Conservation (phyloP, 2,329 filamentous ascomycete species). For the Penicillium sumatraense region DNA sequence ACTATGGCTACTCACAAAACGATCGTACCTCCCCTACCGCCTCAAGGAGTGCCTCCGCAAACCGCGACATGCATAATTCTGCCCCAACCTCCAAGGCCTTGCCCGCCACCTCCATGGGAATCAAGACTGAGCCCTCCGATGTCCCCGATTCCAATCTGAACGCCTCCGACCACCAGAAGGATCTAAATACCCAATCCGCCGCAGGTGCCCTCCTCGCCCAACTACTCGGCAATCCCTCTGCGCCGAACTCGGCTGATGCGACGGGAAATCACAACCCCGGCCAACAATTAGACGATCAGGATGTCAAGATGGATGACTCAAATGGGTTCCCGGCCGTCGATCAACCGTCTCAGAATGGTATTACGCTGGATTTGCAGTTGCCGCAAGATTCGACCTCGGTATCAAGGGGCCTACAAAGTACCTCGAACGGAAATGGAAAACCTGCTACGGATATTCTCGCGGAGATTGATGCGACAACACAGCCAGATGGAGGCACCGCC, state of each 20-base stretch:
- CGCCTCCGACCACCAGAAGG: constrained; percentile 32
- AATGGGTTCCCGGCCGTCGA: constrained; percentile 12
- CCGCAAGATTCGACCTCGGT: constrained; percentile 14
- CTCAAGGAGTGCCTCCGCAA: constrained; percentile 43
- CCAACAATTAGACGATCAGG: constrained; percentile 16
- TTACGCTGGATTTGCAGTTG: constrained; percentile 12
- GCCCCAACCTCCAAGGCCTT: constrained; percentile 38
- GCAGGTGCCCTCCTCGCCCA: constrained; percentile 48
- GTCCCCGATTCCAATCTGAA: constrained; percentile 20
- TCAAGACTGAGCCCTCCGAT: constrained; percentile 39
- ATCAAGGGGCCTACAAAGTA: constrained; percentile 21
- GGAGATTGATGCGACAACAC: constrained; percentile 11
- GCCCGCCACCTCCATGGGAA: constrained; percentile 32
- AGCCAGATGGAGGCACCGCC: constrained; percentile 11
- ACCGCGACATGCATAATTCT: constrained; percentile 44
- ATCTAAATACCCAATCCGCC: constrained; percentile 44
- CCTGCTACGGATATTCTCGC: constrained; percentile 21
- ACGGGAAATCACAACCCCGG: constrained; percentile 10
- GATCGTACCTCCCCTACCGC: constrained; percentile 32
- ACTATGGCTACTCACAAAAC: constrained; percentile 40
- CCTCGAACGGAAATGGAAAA: constrained; percentile 22
- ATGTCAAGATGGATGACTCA: constrained; percentile 21
- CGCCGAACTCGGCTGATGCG: constrained; percentile 25
- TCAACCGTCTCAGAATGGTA: constrained; percentile 3
- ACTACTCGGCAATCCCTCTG: constrained; percentile 42